Conservation (phyloP, 1,284 basidiomycete genomes). For the Peniophora sp. region DNA sequence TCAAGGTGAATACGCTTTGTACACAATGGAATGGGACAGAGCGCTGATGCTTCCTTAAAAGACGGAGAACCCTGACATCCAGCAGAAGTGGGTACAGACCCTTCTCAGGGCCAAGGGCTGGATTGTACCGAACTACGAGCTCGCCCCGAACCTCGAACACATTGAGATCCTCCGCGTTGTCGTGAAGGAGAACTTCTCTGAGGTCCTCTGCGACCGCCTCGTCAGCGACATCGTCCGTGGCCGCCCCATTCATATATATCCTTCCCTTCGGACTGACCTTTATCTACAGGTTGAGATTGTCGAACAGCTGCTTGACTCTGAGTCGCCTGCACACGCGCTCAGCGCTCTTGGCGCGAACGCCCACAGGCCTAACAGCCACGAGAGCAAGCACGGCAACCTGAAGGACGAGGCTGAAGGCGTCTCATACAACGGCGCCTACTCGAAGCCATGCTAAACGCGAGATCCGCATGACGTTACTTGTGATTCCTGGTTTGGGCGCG, state of each 20-base stretch:
- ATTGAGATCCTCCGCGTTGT: conserved; percentile 84
- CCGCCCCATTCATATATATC: neutral
- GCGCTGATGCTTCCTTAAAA: too few species aligned
- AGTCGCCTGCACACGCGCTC: conserved; percentile 46
- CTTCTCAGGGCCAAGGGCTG: conserved; percentile 71
- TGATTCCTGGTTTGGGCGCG: too few species aligned
- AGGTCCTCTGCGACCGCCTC: conserved; percentile 56
- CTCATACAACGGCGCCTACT: conserved; percentile 47
- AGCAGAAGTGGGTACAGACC: conserved; percentile 89
- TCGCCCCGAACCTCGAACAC: conserved; percentile 62
- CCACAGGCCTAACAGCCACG: conserved; percentile 23
- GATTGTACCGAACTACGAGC: conserved; percentile 86
- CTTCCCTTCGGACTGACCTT: neutral
- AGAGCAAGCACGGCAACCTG: conserved; percentile 27
- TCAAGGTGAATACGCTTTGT: conserved; percentile 33
- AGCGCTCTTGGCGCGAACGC: conserved; percentile 28
- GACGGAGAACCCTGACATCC: conserved; percentile 55
- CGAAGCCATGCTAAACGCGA: conserved; percentile 56
- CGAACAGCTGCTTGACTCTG: conserved; percentile 37
- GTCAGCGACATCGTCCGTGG: conserved; percentile 51
- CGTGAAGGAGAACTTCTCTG: conserved; percentile 68
- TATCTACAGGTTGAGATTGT: conserved; percentile 53
- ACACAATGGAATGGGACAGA: too few species aligned
- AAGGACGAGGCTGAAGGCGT: conserved; percentile 29
- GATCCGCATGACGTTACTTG: too few species aligned